Evolutionary conservation across 805 yeast genomes (phyloP).

Genomic region (Starmera caribaea): DNA sequence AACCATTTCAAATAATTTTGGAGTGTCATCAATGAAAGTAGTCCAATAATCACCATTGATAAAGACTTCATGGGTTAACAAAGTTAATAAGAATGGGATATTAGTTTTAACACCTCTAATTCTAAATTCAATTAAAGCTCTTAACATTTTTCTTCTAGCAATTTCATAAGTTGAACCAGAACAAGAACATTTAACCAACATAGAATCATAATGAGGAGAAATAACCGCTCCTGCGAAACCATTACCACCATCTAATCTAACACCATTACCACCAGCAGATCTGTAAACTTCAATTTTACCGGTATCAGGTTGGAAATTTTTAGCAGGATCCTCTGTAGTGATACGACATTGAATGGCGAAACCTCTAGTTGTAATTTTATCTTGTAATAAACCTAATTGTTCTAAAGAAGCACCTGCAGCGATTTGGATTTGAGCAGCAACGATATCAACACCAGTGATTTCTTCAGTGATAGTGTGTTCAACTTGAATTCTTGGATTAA

Average conservation of each 20-base stretch:
- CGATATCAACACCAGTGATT: constrained; percentile 95
- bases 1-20: constrained; percentile 89
- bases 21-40: constrained; percentile 96
- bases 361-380: constrained; percentile 91
- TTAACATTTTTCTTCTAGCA: constrained; percentile 93
- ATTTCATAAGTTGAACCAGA: constrained; percentile 97
- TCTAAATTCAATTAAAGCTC: constrained; percentile 95
- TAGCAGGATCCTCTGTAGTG: constrained; percentile 95
- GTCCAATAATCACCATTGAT: constrained; percentile 92
- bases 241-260: constrained; percentile 96
- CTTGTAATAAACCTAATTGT: constrained; percentile 89
- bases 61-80: constrained; percentile 84
- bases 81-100: constrained; percentile 88
- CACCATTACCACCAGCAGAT: constrained; percentile 99
- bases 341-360: constrained; percentile 99
- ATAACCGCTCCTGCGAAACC: constrained; percentile 96
- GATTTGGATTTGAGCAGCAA: constrained; percentile 97
- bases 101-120: constrained; percentile 98
- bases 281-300: constrained; percentile 97
- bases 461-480: constrained; percentile 99
- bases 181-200: constrained; percentile 96
- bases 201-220: constrained; percentile 95
- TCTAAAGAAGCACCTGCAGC: constrained; percentile 96
- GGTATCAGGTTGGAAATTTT: constrained; percentile 96
- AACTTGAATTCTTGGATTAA: constrained; percentile 96